Evolutionary conservation across 1,139 yeast species (phyloP).

Genomic region (Candida tetrigidarum): DNA sequence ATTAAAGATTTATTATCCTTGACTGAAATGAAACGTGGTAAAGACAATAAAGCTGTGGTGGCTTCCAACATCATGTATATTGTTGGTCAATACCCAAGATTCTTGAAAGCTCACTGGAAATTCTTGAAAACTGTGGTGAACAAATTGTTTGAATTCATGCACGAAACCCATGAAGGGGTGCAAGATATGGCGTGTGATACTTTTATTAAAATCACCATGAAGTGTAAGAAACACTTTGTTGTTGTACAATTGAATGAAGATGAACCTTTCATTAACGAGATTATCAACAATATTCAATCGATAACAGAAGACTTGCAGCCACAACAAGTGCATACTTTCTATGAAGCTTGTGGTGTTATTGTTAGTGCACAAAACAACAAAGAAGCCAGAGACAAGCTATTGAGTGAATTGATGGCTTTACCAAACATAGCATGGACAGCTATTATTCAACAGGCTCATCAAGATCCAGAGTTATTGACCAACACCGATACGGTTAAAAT

Average conservation of each 20-base stretch:
- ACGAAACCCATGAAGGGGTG: slow-evolving; percentile 99
- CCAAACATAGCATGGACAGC: slow-evolving; percentile 97
- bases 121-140: slow-evolving; percentile 94
- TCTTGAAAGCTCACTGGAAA: slow-evolving; percentile 97
- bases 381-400: slow-evolving; percentile 70
- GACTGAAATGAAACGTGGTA: slow-evolving; percentile 96
- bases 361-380: slow-evolving; percentile 76
- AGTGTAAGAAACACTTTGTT: slow-evolving; percentile 95
- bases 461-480: slow-evolving; percentile 80
- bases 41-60: slow-evolving; percentile 97
- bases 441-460: slow-evolving; percentile 85
- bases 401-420: slow-evolving; percentile 80
- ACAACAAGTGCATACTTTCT: slow-evolving; percentile 96
- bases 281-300: slow-evolving; percentile 77
- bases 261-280: slow-evolving; percentile 94
- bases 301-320: slow-evolving; percentile 95
- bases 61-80: slow-evolving; percentile 99
- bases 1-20: slow-evolving; percentile 88
- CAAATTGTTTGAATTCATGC: slow-evolving; percentile 97
- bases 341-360: slow-evolving; percentile 96
- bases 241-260: slow-evolving; percentile 82
- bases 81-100: slow-evolving; percentile 98
- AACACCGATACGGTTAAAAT: slow-evolving; percentile 91
- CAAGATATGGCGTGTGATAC: slow-evolving; percentile 99
- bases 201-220: slow-evolving; percentile 90